Conservation (phyloP, 345 rosid genomes). For the Erysimum cheiranthoides region DNA sequence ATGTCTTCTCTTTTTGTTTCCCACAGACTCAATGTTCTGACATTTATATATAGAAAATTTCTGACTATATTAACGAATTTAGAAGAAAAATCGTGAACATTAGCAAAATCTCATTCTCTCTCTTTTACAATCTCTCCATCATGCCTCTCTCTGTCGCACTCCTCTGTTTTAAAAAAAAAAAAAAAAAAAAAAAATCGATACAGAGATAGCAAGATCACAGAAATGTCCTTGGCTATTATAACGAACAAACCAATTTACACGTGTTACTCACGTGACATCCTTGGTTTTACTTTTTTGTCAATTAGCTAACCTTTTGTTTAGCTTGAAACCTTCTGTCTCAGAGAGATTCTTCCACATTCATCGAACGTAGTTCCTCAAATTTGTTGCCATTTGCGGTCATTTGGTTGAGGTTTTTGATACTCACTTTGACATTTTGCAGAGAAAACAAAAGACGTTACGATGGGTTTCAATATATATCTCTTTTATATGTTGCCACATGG, state of each 20-base stretch:
- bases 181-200: too few species aligned
- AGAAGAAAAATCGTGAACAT: neutral
- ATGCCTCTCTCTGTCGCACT: neutral
- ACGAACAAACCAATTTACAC: slow-evolving; percentile 14
- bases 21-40: too few species aligned
- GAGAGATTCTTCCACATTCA: slow-evolving; percentile 6
- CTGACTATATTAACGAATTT: too few species aligned
- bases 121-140: neutral
- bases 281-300: neutral
- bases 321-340: neutral
- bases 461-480: slow-evolving; percentile 21
- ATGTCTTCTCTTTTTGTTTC: too few species aligned
- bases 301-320: slow-evolving; percentile 6
- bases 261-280: slow-evolving; percentile 24
- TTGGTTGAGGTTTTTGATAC: slow-evolving; percentile 27
- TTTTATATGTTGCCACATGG: slow-evolving; percentile 35
- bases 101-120: neutral
- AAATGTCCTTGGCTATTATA: neutral
- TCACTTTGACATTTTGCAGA: slow-evolving; percentile 39
- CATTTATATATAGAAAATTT: too few species aligned
- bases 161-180: slow-evolving; percentile 8
- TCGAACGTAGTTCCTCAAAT: slow-evolving; percentile 16
- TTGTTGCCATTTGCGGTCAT: slow-evolving; percentile 43
- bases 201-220: neutral
- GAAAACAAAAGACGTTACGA: slow-evolving; percentile 50